Base-by-base conservation (phyloP, 1,284 basidiomycete genomes). In the Cutaneotrichosporon cutaneum region DNA sequence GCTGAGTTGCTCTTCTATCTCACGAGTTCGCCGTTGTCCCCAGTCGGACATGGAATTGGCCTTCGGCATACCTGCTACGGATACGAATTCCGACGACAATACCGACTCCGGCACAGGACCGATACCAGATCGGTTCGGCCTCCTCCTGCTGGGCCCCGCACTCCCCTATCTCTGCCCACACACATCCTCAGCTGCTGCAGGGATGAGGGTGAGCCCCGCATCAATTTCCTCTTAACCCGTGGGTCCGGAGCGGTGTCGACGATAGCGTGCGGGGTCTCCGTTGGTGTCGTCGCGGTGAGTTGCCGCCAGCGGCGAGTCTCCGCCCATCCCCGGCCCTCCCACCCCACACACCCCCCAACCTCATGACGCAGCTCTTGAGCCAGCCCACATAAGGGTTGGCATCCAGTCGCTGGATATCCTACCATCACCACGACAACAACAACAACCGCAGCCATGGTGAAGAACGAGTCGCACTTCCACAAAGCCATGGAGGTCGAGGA, bases 401-500 rank as follows among this genome's bases (percentile, higher is more conserved):
- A 42, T 42, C 39, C 39, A 14, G 6, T 8, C 18, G 6, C 39
- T n/a, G 16, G 7, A 42, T 1, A 18, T 18, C 39, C 45, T n/a
- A n/a, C n/a, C 18, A 39, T 39, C 36, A 16, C 36, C 14, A 39
- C 36, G 11, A 14, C 36, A 14, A 14, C 18, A 39, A 6, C 36
- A 39, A 39, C 44, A 45, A 16, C 22, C 44, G 21, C 13, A 30
- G 13, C 39, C 4, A 60, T 60, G 59, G 33, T 27, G n/a, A 60
- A 60, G 59, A 60, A 36, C 35, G 54, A 51, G 54, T 48, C 45
- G n/a, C 54, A 60, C 35, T 55, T 55, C 22, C 51, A 53, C 39
- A 45, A 33, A 39, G 50, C 58, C 6, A 44, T 33, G 36, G 51
- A 59, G 8, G 58, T 52, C 14, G 22, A 45, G 51, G 51, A 42